A percentile compares a stretch with the other conserved stretches of the same genome.
These are phyloP conservation scores for Entamoeba dispar DNA, from an alignment of 208 protist species.

Conservation along the genomic window DNA sequence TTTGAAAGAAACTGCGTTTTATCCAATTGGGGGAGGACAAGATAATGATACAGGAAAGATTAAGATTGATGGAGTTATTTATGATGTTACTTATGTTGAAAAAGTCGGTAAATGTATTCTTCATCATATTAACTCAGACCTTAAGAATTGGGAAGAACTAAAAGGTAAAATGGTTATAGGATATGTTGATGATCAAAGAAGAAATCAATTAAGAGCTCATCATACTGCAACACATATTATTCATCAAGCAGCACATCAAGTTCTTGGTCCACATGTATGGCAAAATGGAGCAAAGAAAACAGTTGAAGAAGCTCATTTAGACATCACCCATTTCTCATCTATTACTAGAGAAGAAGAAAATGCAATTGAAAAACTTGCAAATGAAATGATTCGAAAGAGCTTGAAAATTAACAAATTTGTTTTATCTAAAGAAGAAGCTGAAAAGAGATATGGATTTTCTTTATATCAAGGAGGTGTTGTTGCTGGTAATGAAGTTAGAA, in stretches of 20 bases:
- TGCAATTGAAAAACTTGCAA: constrained; percentile 19
- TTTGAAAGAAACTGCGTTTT: constrained; percentile 21
- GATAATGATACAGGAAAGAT: constrained; percentile 19
- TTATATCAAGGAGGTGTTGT: constrained; percentile 36
- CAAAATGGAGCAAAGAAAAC: constrained; percentile 28
- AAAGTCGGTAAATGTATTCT: constrained; percentile 19
- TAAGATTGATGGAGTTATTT: background rate
- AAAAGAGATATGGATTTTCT: constrained; percentile 24
- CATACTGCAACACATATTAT: constrained; percentile 31
- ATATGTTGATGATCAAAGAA: constrained; percentile 5
- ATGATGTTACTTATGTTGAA: constrained; percentile 15
- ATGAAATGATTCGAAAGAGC: constrained; percentile 1
- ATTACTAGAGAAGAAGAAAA: constrained; percentile 6
- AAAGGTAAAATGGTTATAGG: background rate
- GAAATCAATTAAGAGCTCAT: constrained; percentile 17
- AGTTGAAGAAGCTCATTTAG: constrained; percentile 18
- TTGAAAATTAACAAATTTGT: background rate
- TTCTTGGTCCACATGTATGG: constrained; percentile 33
- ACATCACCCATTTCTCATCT: constrained; percentile 27
- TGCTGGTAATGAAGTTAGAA: constrained; percentile 17
- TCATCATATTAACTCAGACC: background rate
- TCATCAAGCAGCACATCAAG: background rate
- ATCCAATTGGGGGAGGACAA: constrained; percentile 28
- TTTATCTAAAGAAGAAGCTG: constrained; percentile 25
- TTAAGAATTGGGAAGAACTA: background rate